phyloP scores from a whole-genome alignment of 106 monocot genomes.

The Dactylorhiza incarnata region DNA sequence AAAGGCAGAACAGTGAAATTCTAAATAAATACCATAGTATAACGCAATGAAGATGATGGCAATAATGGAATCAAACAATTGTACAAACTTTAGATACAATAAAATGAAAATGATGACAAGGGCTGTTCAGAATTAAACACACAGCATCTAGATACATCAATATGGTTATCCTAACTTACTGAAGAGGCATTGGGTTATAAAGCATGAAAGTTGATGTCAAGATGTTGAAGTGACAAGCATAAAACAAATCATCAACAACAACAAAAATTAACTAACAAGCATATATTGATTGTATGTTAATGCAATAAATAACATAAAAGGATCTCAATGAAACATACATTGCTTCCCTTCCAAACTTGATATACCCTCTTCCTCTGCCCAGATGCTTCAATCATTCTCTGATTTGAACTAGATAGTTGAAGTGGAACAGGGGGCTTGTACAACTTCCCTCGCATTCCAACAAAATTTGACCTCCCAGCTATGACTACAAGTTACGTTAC shows the following conservation, averaged over 20 bases:
- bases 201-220: neutral
- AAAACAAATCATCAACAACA: neutral
- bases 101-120: no score
- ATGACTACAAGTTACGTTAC: neutral
- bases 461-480: neutral
- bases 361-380: slow-evolving; percentile 5
- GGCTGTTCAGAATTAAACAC: no score
- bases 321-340: slow-evolving; percentile 1
- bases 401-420: neutral
- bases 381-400: neutral
- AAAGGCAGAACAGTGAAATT: no score
- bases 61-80: no score
- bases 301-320: slow-evolving; percentile 1
- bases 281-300: neutral
- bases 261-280: neutral
- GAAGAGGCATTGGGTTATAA: no score
- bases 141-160: no score
- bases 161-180: no score
- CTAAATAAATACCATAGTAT: no score
- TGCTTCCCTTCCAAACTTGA: slow-evolving; percentile 12
- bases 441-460: neutral
- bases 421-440: neutral
- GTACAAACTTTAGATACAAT: no score
- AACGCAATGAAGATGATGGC: no score
- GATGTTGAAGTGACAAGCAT: neutral